Evolutionary conservation across 2,329 filamentous ascomycete species (phyloP), one percentile per base, ranked within the genome.

Genomic region (Dissoconium aciculare): DNA sequence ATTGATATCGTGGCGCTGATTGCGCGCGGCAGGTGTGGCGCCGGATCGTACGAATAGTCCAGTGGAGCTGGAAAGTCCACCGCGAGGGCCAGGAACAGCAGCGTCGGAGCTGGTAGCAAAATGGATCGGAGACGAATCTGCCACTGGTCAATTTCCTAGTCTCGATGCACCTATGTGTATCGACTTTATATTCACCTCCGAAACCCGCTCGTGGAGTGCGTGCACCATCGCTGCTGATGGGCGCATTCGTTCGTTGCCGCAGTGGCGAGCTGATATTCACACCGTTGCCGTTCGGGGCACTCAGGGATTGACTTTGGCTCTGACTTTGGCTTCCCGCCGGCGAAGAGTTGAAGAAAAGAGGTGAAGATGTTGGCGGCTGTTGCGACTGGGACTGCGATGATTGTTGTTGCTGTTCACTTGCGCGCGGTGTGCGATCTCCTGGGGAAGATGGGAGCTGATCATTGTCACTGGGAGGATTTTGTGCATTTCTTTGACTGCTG

Each of bases 61-160:
- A 49, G 84, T 93, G n/a, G 49, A 52, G 36, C 46, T 48, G 3
- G 46, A 44, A 30, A 63, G 62, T 28, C 69, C 64, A 40, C 69
- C 58, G 31, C 60, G 58, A 1, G 39, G 35, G 14, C 30, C 31
- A n/a, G 49, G 49, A 9, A 40, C 47, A 16, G 46, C 46, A 15
- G 50, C 41, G 34, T 51, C 92, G 21, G 87, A 93, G 56, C 83
- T 93, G 19, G 83, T 74, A 34, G 82, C 81, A 53, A 94, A 95
- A 53, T 76, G 74, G 43, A 95, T 82, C 1, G 87, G 87, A 1
- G 87, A 95, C 0, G 87, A 95, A 49, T 85, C 87, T 93, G 43
- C 8, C 2, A 30, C 11, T 5, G 31, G 15, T 11, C n/a, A 23
- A 16, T 5, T 11, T n/a, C 14, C 19, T 15, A 16, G n/a, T n/a